Percentiles rank a stretch among this genome's conserved stretches.
phyloP scores from a whole-genome alignment of 164 flowering plant species.

The Tinospora cordifolia region DNA sequence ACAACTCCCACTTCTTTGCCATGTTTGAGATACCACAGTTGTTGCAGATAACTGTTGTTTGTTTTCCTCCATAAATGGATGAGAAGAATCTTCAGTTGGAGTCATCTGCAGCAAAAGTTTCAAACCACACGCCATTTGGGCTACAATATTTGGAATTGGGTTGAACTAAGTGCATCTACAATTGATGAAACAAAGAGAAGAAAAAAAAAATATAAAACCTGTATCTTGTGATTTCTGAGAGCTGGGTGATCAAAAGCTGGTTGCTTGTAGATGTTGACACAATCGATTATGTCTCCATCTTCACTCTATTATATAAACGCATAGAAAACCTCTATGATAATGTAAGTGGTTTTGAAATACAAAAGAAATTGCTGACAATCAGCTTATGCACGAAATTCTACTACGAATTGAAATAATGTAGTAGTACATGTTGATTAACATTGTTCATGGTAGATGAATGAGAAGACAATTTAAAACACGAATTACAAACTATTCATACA shows the following conservation, averaged over 20 bases:
- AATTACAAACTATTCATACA: too few species aligned
- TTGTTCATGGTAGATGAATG: too few species aligned
- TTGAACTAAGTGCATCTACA: not conserved
- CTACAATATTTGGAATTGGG: not conserved
- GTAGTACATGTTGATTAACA: too few species aligned
- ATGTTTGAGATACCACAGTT: conserved; percentile 25
- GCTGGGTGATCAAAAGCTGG: conserved; percentile 49
- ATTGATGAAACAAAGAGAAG: not conserved
- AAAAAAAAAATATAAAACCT: conserved; percentile 35
- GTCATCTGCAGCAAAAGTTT: conserved; percentile 22
- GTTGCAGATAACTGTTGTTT: not conserved
- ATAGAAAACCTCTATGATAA: not conserved
- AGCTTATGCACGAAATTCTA: not conserved
- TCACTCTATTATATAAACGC: conserved; percentile 25
- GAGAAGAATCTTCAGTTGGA: conserved; percentile 24
- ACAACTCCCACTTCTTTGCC: conserved; percentile 52
- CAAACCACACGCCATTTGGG: not conserved
- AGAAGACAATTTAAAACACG: too few species aligned
- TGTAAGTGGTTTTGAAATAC: not conserved
- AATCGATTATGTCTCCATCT: conserved; percentile 49
- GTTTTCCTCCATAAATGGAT: not conserved
- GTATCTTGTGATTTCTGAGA: conserved; percentile 42
- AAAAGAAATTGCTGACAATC: not conserved
- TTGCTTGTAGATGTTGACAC: conserved; percentile 36
- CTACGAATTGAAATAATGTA: too few species aligned